These are phyloP conservation scores for Wickerhamomyces sp. DNA, from an alignment of 1,139 yeast genomes.

Conservation along the genomic window DNA sequence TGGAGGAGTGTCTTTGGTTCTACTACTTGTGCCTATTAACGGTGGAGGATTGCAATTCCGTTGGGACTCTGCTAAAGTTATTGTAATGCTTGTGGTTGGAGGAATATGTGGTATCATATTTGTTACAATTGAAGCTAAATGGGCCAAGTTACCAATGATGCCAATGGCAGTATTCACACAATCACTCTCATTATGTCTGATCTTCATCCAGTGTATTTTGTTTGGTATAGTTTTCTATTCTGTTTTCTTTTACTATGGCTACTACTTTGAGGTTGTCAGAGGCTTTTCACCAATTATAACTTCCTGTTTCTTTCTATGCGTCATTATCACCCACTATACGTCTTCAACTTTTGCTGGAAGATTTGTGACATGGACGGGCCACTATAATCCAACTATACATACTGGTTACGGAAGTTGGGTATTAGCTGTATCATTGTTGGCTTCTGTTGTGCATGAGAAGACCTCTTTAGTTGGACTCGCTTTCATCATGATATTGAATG, in stretches of 20 bases:
- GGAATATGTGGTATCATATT: conserved; percentile 36
- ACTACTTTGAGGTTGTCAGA: conserved; percentile 45
- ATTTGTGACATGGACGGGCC: conserved; percentile 37
- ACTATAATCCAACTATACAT: conserved; percentile 37
- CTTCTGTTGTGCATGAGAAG: conserved; percentile 28
- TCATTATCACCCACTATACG: conserved; percentile 38
- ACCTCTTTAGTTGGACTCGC: conserved; percentile 32
- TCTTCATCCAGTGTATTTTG: conserved; percentile 40
- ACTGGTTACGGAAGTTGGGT: conserved; percentile 42
- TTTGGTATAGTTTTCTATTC: conserved; percentile 46
- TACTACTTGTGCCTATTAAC: conserved; percentile 43
- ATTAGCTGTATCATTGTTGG: conserved; percentile 34
- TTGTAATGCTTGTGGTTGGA: conserved; percentile 42
- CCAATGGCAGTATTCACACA: conserved; percentile 41
- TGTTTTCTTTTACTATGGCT: conserved; percentile 43
- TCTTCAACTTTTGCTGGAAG: conserved; percentile 40
- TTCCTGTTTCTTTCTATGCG: conserved; percentile 37
- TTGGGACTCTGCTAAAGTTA: conserved; percentile 47
- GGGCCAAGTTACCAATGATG: conserved; percentile 49
- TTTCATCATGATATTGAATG: conserved; percentile 37
- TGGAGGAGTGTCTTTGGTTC: conserved; percentile 38
- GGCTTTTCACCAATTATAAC: conserved; percentile 35
- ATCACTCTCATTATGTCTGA: conserved; percentile 32
- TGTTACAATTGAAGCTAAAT: conserved; percentile 41
- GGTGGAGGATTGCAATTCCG: conserved; percentile 48